Base-by-base conservation (phyloP, 768 basidiomycete genomes). In the Ephemerocybe angulata region DNA sequence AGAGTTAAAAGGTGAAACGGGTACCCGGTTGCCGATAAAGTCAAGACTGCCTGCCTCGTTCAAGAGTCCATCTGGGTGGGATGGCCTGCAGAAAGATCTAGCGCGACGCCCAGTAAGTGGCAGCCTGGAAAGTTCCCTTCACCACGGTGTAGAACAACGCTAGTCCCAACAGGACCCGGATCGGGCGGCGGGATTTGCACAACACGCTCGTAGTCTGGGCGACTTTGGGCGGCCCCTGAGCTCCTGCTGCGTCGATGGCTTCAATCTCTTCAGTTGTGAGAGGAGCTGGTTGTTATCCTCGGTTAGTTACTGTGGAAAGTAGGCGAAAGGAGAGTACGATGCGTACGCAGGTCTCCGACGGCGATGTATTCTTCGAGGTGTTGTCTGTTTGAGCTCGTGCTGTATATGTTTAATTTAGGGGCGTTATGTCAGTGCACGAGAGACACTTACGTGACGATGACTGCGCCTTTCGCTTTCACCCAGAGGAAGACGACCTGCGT, bases 401-500 rank as follows among this genome's bases (percentile, higher is more conserved):
- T 86, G 44, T 15, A 51, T 24, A 25, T 11, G 5, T 24, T 19
- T 28, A 8, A 17, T 4, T 21, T 28, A 25, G 15, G 15, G 27
- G 22, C 37, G 37, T 15, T n/a, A 30, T 10, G 15, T 21, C 11
- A 50, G 10, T 10, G 11, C 30, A 38, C n/a, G 38, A 29, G 38
- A 25, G 41, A 30, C 19, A 69, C 78, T 50, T 64, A 84, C 84
- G 87, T 89, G 56, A 88, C 84, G 48, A 88, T 79, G 5, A 83
- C 80, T 1, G 75, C 80, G 28, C 83, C 83, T 64, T 91, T 90
- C 28, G 78, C 76, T 60, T 75, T 78, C 1, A 82, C 82, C 88
- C 89, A 91, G 1, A 78, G 69, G 49, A 90, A 78, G 22, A 90
- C 69, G 31, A 88, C 82, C 60, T 91, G 89, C 1, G 78, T 80